Percentiles rank a stretch among this genome's conserved stretches.
Conservation (phyloP, 2,329 filamentous ascomycete species). For the Penicillium thymicola region DNA sequence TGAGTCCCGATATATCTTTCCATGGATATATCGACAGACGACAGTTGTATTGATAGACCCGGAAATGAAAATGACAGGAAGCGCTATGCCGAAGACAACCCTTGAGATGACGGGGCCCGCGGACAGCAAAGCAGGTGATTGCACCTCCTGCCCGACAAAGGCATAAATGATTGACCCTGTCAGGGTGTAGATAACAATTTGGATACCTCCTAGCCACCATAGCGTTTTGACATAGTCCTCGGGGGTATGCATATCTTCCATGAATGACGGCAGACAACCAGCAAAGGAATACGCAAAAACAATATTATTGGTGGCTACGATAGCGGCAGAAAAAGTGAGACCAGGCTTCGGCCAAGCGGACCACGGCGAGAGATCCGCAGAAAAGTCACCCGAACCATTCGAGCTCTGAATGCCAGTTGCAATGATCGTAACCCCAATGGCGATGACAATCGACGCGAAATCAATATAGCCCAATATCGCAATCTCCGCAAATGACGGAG, state of each 20-base stretch:
- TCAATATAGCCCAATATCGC: slow-evolving; percentile 34
- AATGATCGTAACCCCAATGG: slow-evolving; percentile 32
- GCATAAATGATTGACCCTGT: slow-evolving; percentile 8
- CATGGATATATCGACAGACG: slow-evolving; percentile 17
- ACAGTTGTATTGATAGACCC: slow-evolving; percentile 18
- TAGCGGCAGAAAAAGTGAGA: slow-evolving; percentile 4
- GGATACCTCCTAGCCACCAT: slow-evolving; percentile 8
- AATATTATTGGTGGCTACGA: slow-evolving; percentile 7
- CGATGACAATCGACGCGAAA: slow-evolving; percentile 31
- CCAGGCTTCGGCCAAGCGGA: slow-evolving; percentile 9
- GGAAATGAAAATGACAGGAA: slow-evolving; percentile 14
- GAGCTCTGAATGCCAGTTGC: slow-evolving; percentile 26
- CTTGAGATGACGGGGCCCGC: slow-evolving; percentile 4
- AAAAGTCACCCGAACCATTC: slow-evolving; percentile 17
- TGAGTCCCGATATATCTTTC: slow-evolving; percentile 12
- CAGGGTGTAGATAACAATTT: slow-evolving; percentile 3
- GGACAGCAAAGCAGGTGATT: slow-evolving; percentile 5
- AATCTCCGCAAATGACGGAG: slow-evolving; percentile 31
- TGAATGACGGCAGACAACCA: slow-evolving; percentile 2
- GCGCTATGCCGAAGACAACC: slow-evolving; percentile 6
- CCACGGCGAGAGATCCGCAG: slow-evolving; percentile 6
- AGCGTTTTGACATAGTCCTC: slow-evolving; percentile 5
- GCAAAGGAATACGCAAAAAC: slow-evolving; percentile 6
- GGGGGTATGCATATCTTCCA: slow-evolving; percentile 9
- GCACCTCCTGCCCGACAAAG: slow-evolving; percentile 7